These are phyloP conservation scores for Candida stauntonica DNA, from an alignment of 805 yeast genomes.

Conservation along the genomic window DNA sequence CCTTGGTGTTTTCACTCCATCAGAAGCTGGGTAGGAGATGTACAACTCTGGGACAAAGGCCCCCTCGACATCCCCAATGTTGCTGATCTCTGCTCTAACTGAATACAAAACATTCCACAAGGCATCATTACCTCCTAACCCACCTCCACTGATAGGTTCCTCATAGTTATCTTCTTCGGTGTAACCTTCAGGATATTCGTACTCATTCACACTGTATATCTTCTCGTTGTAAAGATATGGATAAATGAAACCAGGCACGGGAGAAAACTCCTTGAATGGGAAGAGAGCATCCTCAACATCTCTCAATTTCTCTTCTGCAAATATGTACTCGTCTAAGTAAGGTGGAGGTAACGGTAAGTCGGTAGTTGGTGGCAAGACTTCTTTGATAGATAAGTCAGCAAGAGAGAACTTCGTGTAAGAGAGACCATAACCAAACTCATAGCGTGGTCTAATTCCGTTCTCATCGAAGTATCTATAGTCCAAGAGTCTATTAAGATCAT, in stretches of 20 bases:
- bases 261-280: constrained; percentile 47
- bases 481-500: constrained; percentile 34
- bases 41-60: constrained; percentile 13
- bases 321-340: constrained; percentile 38
- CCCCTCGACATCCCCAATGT: constrained; percentile 12
- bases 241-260: constrained; percentile 52
- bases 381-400: constrained; percentile 36
- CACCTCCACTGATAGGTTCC: constrained; percentile 40
- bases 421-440: constrained; percentile 59
- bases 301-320: constrained; percentile 43
- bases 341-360: constrained; percentile 44
- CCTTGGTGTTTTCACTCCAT: constrained; percentile 46
- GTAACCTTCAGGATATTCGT: constrained; percentile 36
- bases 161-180: constrained; percentile 27
- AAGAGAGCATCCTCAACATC: constrained; percentile 52
- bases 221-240: constrained; percentile 41
- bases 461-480: constrained; percentile 59
- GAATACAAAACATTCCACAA: constrained; percentile 44
- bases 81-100: constrained; percentile 12
- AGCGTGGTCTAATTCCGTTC: constrained; percentile 50
- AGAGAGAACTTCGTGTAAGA: constrained; percentile 44
- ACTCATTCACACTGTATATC: constrained; percentile 28
- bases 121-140: constrained; percentile 56
- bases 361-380: constrained; percentile 40
- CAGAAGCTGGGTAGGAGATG: constrained; percentile 16